Percentiles rank a stretch among this genome's conserved stretches.
Evolutionary conservation across 106 monocot genomes (phyloP).

Genomic region (Dactylorhiza incarnata): DNA sequence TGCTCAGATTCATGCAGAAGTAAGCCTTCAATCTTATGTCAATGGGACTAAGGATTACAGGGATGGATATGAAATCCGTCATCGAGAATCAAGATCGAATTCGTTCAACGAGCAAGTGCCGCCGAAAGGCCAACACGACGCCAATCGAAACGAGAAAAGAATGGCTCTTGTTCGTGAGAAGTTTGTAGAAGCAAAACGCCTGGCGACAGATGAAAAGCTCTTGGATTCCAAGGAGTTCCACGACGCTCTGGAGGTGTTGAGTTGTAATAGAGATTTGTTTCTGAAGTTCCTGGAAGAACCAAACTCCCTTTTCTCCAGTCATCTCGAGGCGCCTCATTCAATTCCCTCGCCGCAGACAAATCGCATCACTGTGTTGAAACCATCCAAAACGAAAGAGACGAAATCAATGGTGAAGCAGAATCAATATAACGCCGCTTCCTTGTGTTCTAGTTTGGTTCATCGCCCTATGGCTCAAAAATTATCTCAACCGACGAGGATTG

Average conservation of each 20-base stretch:
- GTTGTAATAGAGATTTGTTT: conserved; percentile 49
- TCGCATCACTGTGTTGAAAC: conserved; percentile 60
- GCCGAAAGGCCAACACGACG: conserved; percentile 2
- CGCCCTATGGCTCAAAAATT: conserved; percentile 20
- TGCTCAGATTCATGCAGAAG: background rate
- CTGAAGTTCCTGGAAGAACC: conserved; percentile 48
- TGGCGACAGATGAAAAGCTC: conserved; percentile 31
- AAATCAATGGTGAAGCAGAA: conserved; percentile 2
- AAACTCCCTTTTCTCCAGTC: conserved; percentile 18
- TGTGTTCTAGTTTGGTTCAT: conserved; percentile 19
- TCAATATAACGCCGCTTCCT: background rate
- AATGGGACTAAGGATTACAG: conserved; percentile 10
- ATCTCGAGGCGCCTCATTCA: conserved; percentile 5
- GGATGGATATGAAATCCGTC: conserved; percentile 23
- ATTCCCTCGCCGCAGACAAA: conserved; percentile 22
- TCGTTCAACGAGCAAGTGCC: conserved; percentile 6
- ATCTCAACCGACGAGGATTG: conserved; percentile 44
- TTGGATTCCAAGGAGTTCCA: conserved; percentile 44
- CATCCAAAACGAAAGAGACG: conserved; percentile 33
- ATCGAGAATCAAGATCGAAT: conserved; percentile 13
- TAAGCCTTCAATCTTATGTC: background rate
- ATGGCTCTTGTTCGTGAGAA: conserved; percentile 44
- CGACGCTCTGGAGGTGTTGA: conserved; percentile 50
- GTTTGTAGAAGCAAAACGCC: conserved; percentile 43
- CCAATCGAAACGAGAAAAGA: conserved; percentile 18